Evolutionary conservation across 1,284 basidiomycete species (phyloP).

Genomic region (Fomitopsis palustris): DNA sequence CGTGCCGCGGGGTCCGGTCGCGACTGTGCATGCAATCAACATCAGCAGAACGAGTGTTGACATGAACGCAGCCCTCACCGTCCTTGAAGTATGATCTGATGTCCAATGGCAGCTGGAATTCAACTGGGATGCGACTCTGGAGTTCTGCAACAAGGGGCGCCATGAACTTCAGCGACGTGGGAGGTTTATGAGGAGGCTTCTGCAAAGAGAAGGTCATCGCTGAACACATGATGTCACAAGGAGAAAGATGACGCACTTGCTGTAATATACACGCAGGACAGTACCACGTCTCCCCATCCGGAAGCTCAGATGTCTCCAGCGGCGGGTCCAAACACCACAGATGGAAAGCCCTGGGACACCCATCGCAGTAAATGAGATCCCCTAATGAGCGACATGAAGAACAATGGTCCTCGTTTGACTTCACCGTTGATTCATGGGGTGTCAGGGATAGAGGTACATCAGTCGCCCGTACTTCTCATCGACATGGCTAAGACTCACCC

Average conservation of each 20-base stretch:
- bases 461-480: not conserved
- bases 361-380: slow-evolving; percentile 91
- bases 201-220: slow-evolving; percentile 25
- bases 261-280: slow-evolving; percentile 75
- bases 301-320: slow-evolving; percentile 81
- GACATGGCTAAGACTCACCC: slow-evolving; percentile 20
- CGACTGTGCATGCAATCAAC: slow-evolving; percentile 45
- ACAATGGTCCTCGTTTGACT: slow-evolving; percentile 94
- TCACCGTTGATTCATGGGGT: slow-evolving; percentile 21
- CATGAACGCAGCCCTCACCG: slow-evolving; percentile 43
- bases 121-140: slow-evolving; percentile 64
- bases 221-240: slow-evolving; percentile 6
- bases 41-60: slow-evolving; percentile 11
- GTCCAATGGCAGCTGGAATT: slow-evolving; percentile 89
- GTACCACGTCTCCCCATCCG: slow-evolving; percentile 89
- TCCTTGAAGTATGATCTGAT: slow-evolving; percentile 86
- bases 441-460: slow-evolving; percentile 10
- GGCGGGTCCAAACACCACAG: slow-evolving; percentile 96
- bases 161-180: slow-evolving; percentile 50
- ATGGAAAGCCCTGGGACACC: slow-evolving; percentile 95
- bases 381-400: slow-evolving; percentile 85
- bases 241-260: slow-evolving; percentile 46
- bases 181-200: slow-evolving; percentile 64
- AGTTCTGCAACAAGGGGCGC: slow-evolving; percentile 68
- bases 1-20: slow-evolving; percentile 67